Percentiles rank a stretch among this genome's conserved stretches.
Conservation (phyloP, 1,139 yeast species). For the Yamadazyma diospyri region DNA sequence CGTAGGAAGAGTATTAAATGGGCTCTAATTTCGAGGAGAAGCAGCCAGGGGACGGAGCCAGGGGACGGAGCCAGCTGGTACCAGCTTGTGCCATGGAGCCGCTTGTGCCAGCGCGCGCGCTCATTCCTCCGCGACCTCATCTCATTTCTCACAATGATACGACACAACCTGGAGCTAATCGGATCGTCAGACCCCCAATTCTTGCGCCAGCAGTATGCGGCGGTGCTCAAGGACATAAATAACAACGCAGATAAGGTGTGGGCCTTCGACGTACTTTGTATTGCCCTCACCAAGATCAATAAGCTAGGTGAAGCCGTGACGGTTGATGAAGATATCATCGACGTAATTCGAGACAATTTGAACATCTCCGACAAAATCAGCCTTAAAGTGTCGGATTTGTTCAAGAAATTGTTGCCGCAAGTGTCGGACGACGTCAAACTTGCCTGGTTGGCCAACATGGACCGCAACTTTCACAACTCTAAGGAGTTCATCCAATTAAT, state of each 20-base stretch:
- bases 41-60: too few species aligned
- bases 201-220: too few species aligned
- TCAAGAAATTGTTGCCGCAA: background rate
- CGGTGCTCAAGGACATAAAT: background rate
- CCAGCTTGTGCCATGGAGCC: too few species aligned
- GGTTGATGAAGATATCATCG: conserved; percentile 2
- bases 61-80: too few species aligned
- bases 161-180: background rate
- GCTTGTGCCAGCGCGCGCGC: too few species aligned
- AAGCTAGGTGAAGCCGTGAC: conserved; percentile 4
- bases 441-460: conserved; percentile 41
- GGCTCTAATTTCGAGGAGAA: too few species aligned
- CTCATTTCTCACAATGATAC: background rate
- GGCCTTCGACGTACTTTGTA: conserved; percentile 7
- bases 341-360: conserved; percentile 3
- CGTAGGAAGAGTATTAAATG: too few species aligned
- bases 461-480: conserved; percentile 24
- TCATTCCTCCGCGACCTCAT: too few species aligned
- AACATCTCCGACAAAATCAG: conserved; percentile 9
- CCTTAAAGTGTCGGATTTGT: conserved; percentile 5
- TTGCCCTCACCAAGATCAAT: conserved; percentile 9
- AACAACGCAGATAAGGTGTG: background rate
- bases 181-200: background rate
- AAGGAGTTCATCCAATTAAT: conserved; percentile 9
- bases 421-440: background rate